These are phyloP conservation scores for Beta corolliflora DNA, from an alignment of 179 eudicot genomes.

Conservation along the genomic window DNA sequence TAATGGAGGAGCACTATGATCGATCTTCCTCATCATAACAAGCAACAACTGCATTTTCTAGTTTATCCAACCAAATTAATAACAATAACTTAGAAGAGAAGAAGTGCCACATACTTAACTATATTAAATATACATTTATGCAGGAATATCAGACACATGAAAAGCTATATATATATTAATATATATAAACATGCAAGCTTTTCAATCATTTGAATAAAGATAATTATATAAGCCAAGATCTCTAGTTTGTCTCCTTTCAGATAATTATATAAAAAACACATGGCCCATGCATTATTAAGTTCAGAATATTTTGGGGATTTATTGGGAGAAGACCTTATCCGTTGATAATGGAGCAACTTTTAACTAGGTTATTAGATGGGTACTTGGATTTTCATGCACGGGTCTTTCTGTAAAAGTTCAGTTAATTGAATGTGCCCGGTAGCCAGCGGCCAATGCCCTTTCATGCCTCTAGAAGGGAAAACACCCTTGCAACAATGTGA, in stretches of 20 bases:
- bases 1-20: neutral
- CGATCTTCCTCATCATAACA: conserved; percentile 4
- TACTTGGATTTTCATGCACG: neutral
- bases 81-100: neutral
- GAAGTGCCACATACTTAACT: neutral
- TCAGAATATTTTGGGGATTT: neutral
- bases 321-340: neutral
- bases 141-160: conserved; percentile 10
- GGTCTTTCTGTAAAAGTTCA: neutral
- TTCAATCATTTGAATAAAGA: neutral
- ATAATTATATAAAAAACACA: neutral
- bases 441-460: neutral
- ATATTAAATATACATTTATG: neutral
- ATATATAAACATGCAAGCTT: neutral
- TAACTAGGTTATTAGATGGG: neutral
- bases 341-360: neutral
- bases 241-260: neutral
- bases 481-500: too few relatives aligned
- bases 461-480: neutral
- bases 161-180: neutral
- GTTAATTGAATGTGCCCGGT: conserved; percentile 14
- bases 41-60: conserved; percentile 11
- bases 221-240: conserved; percentile 6
- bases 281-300: neutral
- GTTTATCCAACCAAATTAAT: neutral